Base-by-base conservation (phyloP, 345 rosid genomes). In the Populus simonii region DNA sequence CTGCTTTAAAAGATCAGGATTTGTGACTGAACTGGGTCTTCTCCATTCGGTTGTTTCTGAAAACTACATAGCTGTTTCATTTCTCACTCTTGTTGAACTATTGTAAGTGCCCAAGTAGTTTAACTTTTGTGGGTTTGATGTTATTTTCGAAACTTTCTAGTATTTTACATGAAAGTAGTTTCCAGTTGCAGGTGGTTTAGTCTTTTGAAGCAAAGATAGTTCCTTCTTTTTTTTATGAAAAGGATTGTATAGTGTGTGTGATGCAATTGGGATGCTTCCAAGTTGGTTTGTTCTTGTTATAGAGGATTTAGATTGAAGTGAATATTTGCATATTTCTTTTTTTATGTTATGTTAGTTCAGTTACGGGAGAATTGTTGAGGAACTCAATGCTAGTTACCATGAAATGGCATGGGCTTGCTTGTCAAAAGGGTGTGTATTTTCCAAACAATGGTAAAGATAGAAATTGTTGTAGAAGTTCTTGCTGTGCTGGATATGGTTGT, bases 361-460 rank as follows among this genome's bases (percentile, higher is more conserved):
- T 70, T 61, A 78, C 80, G 89, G 79, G 71, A 47, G 89, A 83
- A 63, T 22, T 83, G 1, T 79, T 71, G 81, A 78, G 80, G 71
- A 82, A 72, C 74, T 78, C 81, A 65, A 66, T 78, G 59, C 80
- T 85, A 43, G 67, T 73, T 80, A 68, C 47, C 43, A 57, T 68
- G 57, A 55, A 79, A 33, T 62, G 79, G 59, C 78, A 79, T 77
- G 81, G 80, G 22, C 74, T 87, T 65, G 70, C 70, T 77, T 73
- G 74, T 76, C 57, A 77, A 71, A 55, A 20, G 77, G 77, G 66
- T 13, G 53, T 71, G 45, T 41, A 41, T 76, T 39, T 79, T 29
- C 41, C 74, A 12, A 74, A 68, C 29, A 55, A 43, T 71, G 74
- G 12, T 68, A 53, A 35, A 43, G 53, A 51, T 61, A 39, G 69